Evolutionary conservation across 305 asterid genomes (phyloP), one percentile per base, ranked within the genome.

Genomic region (Fraxinus latifolia): DNA sequence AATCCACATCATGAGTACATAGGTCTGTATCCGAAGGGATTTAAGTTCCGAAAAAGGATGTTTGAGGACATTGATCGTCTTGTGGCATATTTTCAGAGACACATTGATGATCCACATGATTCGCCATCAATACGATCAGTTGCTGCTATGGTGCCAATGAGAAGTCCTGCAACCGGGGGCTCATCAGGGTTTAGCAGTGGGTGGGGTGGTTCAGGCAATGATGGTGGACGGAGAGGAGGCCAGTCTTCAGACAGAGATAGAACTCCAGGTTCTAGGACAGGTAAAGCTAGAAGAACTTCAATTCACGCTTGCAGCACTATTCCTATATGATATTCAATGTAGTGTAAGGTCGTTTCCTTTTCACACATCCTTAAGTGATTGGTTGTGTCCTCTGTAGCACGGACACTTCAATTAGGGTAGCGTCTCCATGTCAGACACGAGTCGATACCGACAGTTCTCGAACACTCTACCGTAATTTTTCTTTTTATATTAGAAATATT

Each of bases 1-100:
- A 94, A 91, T 88, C 98, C 99, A 25, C 98, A 94, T 86, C 98
- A 96, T 5, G 99, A 96, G 87, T 94, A 94, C 91, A 88, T 96
- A 65, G 97, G 98, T 70, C 88, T 96, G 27, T 94, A 94, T 74
- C 99, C 98, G 1, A 96, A 96, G 85, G 99, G 99, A 58, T 91
- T 92, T 84, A 96, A 91, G 91, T 96, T 90, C 86, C 91, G 99
- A 15, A 92, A 94, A 87, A 88, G 94, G 80, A 93, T 94, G 97
- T 96, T 96, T 81, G 96, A 91, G 85, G 96, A 93, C 79, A 87
- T 96, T 78, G 98, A 96, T 84, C 97, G 94, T 31, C 93, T 96
- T 7, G 98, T 94, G 67, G 91, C 95, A 34, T 92, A 94, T 87
- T 96, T 96, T 77, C 99, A 96, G 90, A 93, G 90, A 74, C 99